Evolutionary conservation across 2,329 filamentous ascomycete species (phyloP), one percentile per base, ranked within the genome.

Genomic region (Cytospora paraplurivora): DNA sequence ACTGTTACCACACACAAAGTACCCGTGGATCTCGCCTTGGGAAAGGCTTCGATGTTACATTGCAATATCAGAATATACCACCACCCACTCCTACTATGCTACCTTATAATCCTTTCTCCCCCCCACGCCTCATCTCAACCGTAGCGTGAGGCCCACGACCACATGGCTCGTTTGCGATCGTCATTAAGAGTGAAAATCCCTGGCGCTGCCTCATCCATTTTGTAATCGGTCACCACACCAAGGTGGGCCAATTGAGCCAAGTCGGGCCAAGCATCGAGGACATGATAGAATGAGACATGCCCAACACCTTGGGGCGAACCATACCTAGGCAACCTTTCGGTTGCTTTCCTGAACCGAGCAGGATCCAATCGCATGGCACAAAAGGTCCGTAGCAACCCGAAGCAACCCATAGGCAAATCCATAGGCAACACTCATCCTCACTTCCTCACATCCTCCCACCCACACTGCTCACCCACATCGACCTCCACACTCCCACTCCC

Each of bases 111-210:
- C 27, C 58, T 61, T 61, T 38, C 58, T 61, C 49, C 51, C 32
- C 59, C 38, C 59, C 51, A 55, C 58, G 58, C 51, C 59, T 61
- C 59, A 61, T 61, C 59, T 61, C 59, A 53, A 33, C 37, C 35
- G n/a, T 34, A 51, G 38, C 59, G 49, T 35, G 49, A 35, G 19
- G 15, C 54, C 38, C 37, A 15, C 11, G 8, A 60, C 19, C 59
- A 55, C 59, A 59, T 49, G 51, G 51, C 51, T 47, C 21, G 44
- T 47, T 1, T 47, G 44, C 44, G 41, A 44, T n/a, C 41, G 7
- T n/a, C n/a, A 15, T n/a, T 44, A 15, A 44, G n/a, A 44, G 41
- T 44, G 7, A 44, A 44, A 44, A 44, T 44, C 41, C 41, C n/a
- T 44, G 4, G 27, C 27, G 27, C 27, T 27, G 27, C 27, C 27